These are phyloP conservation scores for Endoconidiophora polonica DNA, from an alignment of 2,329 filamentous ascomycete genomes.

Conservation along the genomic window DNA sequence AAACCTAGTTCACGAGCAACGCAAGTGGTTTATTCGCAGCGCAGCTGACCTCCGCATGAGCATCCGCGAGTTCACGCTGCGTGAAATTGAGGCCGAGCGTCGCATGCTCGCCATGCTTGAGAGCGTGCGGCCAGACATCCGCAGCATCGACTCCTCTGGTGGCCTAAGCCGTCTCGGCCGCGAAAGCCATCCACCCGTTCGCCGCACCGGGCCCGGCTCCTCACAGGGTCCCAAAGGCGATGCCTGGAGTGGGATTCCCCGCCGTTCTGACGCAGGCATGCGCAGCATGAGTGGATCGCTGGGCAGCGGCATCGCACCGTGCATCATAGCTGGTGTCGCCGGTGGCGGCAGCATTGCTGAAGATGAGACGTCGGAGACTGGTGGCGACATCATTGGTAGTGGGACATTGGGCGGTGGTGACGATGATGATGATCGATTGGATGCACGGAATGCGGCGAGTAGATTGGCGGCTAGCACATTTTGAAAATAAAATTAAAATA, in stretches of 20 bases:
- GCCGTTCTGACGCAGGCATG: constrained; percentile 61
- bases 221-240: constrained; percentile 97
- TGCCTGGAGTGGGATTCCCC: constrained; percentile 87
- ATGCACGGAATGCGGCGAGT: constrained; percentile 89
- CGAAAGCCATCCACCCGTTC: constrained; percentile 61
- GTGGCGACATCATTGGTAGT: constrained; percentile 26
- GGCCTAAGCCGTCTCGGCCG: constrained; percentile 79
- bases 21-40: constrained; percentile 80
- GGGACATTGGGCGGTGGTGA: constrained; percentile 49
- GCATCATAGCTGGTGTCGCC: constrained; percentile 39
- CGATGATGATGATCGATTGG: constrained; percentile 82
- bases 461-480: constrained; percentile 89
- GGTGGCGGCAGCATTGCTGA: constrained; percentile 22
- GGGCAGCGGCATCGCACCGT: constrained; percentile 44
- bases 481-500: constrained; percentile 24
- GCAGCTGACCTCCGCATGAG: constrained; percentile 66
- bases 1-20: constrained; percentile 75
- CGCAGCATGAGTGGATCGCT: constrained; percentile 59
- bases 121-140: constrained; percentile 79
- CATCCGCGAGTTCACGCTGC: constrained; percentile 81
- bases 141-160: constrained; percentile 78
- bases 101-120: constrained; percentile 86
- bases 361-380: constrained; percentile 10
- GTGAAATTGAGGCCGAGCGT: constrained; percentile 89
- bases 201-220: constrained; percentile 62